Conservation (phyloP, 2,329 filamentous ascomycete genomes). For the Neocucurbitaria cava region DNA sequence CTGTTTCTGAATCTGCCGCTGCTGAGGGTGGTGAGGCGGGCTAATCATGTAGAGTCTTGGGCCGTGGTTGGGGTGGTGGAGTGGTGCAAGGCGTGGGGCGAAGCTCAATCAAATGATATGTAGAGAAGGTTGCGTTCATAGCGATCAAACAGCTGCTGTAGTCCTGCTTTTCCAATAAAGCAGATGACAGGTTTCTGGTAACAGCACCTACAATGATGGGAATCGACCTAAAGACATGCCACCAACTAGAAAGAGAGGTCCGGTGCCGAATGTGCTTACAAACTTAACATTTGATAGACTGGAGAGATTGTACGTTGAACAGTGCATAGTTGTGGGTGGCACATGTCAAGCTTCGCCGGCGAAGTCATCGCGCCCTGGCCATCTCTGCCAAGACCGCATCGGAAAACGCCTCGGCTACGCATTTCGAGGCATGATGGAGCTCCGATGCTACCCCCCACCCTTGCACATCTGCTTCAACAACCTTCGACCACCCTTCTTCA, state of each 20-base stretch:
- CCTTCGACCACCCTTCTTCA: constrained; percentile 15
- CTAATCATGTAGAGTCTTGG: constrained; percentile 3
- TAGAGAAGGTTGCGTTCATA: too few relatives aligned
- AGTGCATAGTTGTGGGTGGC: neutral
- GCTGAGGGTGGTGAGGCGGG: constrained; percentile 7
- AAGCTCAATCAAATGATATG: too few relatives aligned
- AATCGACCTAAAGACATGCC: neutral
- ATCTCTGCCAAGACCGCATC: constrained; percentile 18
- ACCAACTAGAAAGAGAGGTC: neutral
- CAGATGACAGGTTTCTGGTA: too few relatives aligned
- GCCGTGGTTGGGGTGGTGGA: constrained; percentile 4
- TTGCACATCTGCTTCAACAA: constrained; percentile 5
- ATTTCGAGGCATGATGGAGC: constrained; percentile 8
- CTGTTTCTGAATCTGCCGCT: constrained; percentile 1
- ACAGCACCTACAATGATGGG: too few relatives aligned
- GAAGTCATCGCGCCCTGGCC: too few relatives aligned
- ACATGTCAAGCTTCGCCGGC: too few relatives aligned
- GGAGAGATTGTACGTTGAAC: too few relatives aligned
- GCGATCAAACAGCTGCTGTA: too few relatives aligned
- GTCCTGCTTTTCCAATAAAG: too few relatives aligned
- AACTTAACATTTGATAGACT: constrained; percentile 26
- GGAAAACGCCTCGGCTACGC: constrained; percentile 25
- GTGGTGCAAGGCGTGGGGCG: constrained; percentile 1
- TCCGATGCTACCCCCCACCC: constrained; percentile 30
- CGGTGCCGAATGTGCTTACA: neutral